Conservation (phyloP, 2,329 filamentous ascomycete species). For the Aschersonia sp. region DNA sequence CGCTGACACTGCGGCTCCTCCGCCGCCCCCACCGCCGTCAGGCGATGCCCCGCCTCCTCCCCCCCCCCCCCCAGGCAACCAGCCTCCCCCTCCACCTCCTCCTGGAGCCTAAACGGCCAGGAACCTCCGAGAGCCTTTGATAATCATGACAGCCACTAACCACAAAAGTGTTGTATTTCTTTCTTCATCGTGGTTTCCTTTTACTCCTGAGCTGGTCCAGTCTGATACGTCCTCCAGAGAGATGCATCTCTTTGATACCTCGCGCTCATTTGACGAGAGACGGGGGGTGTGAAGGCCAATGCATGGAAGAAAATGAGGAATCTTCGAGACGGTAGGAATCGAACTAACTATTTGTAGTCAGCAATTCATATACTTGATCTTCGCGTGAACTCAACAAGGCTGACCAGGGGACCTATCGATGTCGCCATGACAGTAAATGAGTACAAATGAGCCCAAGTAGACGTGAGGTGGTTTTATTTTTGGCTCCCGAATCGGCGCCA, state of each 20-base stretch:
- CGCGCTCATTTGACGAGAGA: no score
- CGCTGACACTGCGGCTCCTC: constrained; percentile 38
- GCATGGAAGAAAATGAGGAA: no score
- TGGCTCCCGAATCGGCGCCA: no score
- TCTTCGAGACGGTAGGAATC: no score
- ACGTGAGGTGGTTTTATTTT: no score
- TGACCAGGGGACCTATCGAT: no score
- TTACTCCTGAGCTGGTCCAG: background rate
- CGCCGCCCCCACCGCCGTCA: constrained; percentile 49
- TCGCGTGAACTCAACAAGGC: no score
- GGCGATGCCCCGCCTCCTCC: constrained; percentile 32
- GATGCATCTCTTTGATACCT: background rate
- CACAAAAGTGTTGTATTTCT: background rate
- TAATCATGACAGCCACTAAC: background rate
- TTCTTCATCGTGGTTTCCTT: background rate
- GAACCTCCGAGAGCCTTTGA: constrained; percentile 23
- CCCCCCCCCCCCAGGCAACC: constrained; percentile 48
- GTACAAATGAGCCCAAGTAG: no score
- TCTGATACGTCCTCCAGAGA: background rate
- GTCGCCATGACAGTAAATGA: no score
- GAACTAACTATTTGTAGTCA: no score
- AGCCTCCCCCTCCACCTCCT: constrained; percentile 51
- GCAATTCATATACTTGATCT: no score
- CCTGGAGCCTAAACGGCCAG: constrained; percentile 37
- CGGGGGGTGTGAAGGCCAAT: no score